Conservation (phyloP, 768 basidiomycete genomes). For the Pisolithus sp. region DNA sequence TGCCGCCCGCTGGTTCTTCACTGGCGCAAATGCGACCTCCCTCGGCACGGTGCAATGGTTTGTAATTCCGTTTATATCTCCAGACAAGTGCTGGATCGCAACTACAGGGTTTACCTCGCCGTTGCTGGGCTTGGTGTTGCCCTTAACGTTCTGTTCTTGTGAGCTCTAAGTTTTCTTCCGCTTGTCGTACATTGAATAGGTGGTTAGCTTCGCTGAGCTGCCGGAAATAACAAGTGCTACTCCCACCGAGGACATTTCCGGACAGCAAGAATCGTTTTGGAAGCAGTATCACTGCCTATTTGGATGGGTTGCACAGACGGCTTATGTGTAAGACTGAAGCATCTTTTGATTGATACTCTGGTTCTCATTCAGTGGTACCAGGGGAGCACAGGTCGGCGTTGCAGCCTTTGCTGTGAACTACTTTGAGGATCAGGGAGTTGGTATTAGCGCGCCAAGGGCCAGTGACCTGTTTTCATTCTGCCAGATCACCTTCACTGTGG, state of each 20-base stretch:
- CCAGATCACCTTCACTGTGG: constrained; percentile 61
- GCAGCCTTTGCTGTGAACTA: constrained; percentile 67
- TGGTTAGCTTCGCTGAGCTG: constrained; percentile 53
- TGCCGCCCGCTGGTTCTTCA: constrained; percentile 70
- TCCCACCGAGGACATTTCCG: constrained; percentile 43
- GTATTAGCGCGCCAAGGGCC: constrained; percentile 44
- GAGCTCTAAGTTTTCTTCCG: constrained; percentile 15
- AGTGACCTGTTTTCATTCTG: constrained; percentile 67
- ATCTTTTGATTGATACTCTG: neutral
- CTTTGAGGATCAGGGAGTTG: constrained; percentile 55
- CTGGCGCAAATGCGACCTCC: constrained; percentile 50
- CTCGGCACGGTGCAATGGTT: constrained; percentile 68
- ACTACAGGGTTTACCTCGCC: constrained; percentile 53
- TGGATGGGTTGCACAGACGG: constrained; percentile 68
- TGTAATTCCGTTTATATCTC: neutral
- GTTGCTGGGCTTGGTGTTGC: constrained; percentile 56
- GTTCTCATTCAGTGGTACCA: constrained; percentile 11
- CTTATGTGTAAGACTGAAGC: constrained; percentile 44
- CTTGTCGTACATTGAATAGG: neutral
- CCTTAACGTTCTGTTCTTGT: constrained; percentile 63
- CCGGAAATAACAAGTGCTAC: constrained; percentile 70
- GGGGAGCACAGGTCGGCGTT: constrained; percentile 61
- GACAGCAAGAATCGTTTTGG: constrained; percentile 51
- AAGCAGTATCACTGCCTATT: constrained; percentile 67
- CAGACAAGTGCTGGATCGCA: neutral